Conservation (phyloP, 345 rosid genomes). For the Moricandia moricandioides region DNA sequence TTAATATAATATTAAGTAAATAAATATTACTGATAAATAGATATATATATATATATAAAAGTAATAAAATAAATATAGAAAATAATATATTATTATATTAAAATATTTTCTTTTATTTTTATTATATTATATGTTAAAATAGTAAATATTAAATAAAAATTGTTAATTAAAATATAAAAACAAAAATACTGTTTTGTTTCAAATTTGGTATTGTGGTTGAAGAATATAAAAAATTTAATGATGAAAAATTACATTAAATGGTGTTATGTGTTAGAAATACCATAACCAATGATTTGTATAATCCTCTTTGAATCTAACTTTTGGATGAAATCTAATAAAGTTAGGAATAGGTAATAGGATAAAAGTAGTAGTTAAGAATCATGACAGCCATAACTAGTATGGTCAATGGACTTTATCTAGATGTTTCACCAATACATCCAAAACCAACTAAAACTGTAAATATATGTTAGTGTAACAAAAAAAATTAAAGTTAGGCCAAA, state of each 20-base stretch:
- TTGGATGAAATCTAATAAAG: not conserved
- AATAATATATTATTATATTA: no score
- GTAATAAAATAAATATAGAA: no score
- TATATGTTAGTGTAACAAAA: not conserved
- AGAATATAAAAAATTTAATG: not conserved
- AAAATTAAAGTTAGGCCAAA: slow-evolving; percentile 18
- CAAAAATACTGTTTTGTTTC: not conserved
- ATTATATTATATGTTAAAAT: no score
- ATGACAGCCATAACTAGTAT: slow-evolving; percentile 19
- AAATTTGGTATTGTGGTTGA: not conserved
- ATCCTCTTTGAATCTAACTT: not conserved
- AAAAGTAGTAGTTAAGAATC: slow-evolving; percentile 5
- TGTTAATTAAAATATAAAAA: not conserved
- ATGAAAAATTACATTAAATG: no score
- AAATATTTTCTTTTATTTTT: no score
- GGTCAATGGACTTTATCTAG: slow-evolving; percentile 20
- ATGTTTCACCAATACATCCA: slow-evolving; percentile 1
- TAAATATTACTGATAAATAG: not conserved
- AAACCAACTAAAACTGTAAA: not conserved
- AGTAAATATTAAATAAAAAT: not conserved
- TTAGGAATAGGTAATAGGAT: not conserved
- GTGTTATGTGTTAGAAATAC: no score
- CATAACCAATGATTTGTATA: not conserved
- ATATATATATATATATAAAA: no score
- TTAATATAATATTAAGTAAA: no score